Conservation (phyloP, 768 basidiomycete species). For the Mycena indigotica region DNA sequence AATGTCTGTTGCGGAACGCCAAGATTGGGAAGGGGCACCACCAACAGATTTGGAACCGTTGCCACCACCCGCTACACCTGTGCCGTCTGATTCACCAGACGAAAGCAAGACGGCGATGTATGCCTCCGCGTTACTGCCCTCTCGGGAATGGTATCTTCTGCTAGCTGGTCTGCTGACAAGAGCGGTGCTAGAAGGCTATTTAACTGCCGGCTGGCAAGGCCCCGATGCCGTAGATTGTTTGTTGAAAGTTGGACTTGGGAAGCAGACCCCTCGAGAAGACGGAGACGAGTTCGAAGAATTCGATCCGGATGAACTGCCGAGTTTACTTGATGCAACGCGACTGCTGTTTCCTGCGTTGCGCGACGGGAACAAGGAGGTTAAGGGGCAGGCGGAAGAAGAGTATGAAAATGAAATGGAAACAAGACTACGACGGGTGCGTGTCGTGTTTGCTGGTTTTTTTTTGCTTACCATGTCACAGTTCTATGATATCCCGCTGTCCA, state of each 20-base stretch:
- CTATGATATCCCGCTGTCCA: constrained; percentile 69
- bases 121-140: constrained; percentile 62
- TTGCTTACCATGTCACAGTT: constrained; percentile 49
- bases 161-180: constrained; percentile 76
- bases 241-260: constrained; percentile 68
- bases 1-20: constrained; percentile 3
- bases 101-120: constrained; percentile 38
- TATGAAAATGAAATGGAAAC: constrained; percentile 77
- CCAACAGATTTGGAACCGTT: constrained; percentile 21
- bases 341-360: constrained; percentile 68
- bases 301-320: constrained; percentile 78
- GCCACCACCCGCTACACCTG: constrained; percentile 21
- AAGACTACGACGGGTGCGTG: constrained; percentile 65
- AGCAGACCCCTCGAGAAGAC: constrained; percentile 25
- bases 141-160: constrained; percentile 81
- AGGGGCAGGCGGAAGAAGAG: constrained; percentile 64
- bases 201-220: constrained; percentile 80
- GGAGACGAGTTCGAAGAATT: constrained; percentile 53
- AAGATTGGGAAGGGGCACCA: constrained; percentile 16
- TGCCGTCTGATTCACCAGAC: constrained; percentile 10
- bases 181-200: constrained; percentile 84
- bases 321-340: constrained; percentile 61
- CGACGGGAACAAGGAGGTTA: constrained; percentile 31
- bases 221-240: constrained; percentile 69
- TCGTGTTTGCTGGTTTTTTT: constrained; percentile 1